Base-by-base conservation (phyloP, 345 rosid species). In the Gossypium arboreum region DNA sequence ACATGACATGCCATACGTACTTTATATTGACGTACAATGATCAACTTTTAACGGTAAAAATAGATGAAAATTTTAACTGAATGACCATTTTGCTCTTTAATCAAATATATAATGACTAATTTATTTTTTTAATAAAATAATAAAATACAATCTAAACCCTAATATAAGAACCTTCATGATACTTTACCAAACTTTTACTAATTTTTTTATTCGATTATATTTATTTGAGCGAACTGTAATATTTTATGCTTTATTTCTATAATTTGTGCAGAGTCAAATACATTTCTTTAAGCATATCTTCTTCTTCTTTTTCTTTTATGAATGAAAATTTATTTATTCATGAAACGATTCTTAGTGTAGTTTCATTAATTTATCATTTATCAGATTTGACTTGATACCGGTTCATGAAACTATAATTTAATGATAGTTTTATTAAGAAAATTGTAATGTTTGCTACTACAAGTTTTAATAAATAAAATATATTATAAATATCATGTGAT, bases 1-100 rank as follows among this genome's bases (percentile, higher is more conserved):
- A 34, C 2, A 0, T 34, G 41, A 0, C 0, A 5, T 34, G 1
- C 0, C 0, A 4, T 4, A 5, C 1, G 5, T 29, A 3, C 0
- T 0, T 4, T 29, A 29, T 29, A 29, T 29, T 29, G 6, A 29
- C 39, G 5, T 34, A 34, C 41, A 34, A 34, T 4, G 7, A 34
- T 5, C 1, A 5, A 34, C 1, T 34, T 34, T 34, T 5, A 5
- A 5, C 1, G 4, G 7, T 34, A 5, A 34, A 34, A 34, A 34
- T 5, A 0, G 1, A 4, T 34, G 0, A 34, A 34, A 34, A 34
- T 34, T 34, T 34, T 34, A 34, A 34, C 0, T 0, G 7, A 34
- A 34, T 34, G 0, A 34, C 7, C 0, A 34, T 1, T 34, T 34
- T 34, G 0, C 7, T 34, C 1, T 5, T 5, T 34, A 34, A 34